Evolutionary conservation across 2,329 filamentous ascomycete species (phyloP), one percentile per base, ranked within the genome.

Genomic region (Alternaria incomplexa): DNA sequence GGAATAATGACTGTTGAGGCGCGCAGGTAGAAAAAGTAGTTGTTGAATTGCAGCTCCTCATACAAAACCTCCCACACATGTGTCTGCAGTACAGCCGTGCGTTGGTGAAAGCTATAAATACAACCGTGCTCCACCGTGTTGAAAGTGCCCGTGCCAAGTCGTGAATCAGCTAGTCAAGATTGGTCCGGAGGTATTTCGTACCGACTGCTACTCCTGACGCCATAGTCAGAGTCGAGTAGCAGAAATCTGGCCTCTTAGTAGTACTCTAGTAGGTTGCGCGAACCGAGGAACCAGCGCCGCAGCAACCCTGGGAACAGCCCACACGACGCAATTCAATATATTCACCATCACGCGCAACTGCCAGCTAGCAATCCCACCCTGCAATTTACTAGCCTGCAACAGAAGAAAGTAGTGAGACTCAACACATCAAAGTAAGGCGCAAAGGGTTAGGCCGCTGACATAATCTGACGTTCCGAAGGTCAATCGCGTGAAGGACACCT

Each of bases 371-470:
- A 43, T 61, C 17, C 40, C 52, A 47, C 36, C 52, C 50, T 62
- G 63, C 63, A 59, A 65, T 62, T 43, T 55, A 53, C 46, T 52
- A 62, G 52, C 52, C 48, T 56, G 55, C 45, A 53, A 59, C 51
- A 58, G 56, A 58, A 53, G 30, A 36, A 7, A 32, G 22, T 54
- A 62, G 60, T 58, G 55, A 54, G 60, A 62, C 60, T 52, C 53
- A 48, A 54, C 55, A 62, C 55, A 47, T 30, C 22, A 47, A 50
- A 44, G 59, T 53, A 53, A 36, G 43, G 60, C 60, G 55, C 48
- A 62, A 62, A 48, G 47, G 60, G 60, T 20, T 62, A 44, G 45
- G 43, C 28, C 44, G 69, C 71, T 73, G 67, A 71, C 66, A 68
- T 67, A 66, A 66, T 66, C 61, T 48, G 32, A 47, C 58, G 58